Conservation (phyloP, 805 yeast species). For the Wickerhamiella allomyrinae region DNA sequence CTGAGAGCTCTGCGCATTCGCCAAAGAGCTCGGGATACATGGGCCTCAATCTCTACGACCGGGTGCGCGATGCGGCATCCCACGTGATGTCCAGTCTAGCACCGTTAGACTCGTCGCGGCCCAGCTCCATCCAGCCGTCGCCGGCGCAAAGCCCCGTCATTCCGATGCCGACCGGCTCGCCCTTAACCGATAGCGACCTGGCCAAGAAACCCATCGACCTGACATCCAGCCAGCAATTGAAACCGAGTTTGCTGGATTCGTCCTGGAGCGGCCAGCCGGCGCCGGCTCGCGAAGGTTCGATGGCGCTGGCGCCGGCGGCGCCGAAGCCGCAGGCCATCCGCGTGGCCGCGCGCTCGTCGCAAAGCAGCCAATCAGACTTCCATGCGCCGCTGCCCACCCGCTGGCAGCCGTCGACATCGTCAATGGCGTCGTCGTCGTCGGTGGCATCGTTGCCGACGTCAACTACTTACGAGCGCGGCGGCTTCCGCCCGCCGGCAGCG, state of each 20-base stretch:
- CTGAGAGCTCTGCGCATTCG: constrained; percentile 6
- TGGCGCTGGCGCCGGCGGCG: not conserved
- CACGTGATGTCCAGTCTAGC: constrained; percentile 10
- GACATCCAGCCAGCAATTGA: constrained; percentile 3
- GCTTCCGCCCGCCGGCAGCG: not conserved
- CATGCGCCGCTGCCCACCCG: not conserved
- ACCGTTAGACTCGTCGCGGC: constrained; percentile 6
- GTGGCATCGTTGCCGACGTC: not conserved
- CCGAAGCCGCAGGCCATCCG: not conserved
- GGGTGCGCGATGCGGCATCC: constrained; percentile 14
- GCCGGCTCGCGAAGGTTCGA: not conserved
- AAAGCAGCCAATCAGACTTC: not conserved
- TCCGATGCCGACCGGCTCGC: not conserved
- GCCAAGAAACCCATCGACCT: not conserved
- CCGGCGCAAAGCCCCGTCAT: not conserved
- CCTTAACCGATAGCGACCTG: constrained; percentile 1
- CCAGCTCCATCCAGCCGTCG: not conserved
- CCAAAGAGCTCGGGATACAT: constrained; percentile 6
- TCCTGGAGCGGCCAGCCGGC: not conserved
- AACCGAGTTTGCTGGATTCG: not conserved
- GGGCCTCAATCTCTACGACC: constrained; percentile 8
- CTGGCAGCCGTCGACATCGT: not conserved
- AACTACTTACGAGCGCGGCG: not conserved
- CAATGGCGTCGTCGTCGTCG: not conserved
- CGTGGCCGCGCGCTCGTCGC: not conserved